Conservation (phyloP, 2,329 filamentous ascomycete species). For the Bimuria novae-zelandiae region DNA sequence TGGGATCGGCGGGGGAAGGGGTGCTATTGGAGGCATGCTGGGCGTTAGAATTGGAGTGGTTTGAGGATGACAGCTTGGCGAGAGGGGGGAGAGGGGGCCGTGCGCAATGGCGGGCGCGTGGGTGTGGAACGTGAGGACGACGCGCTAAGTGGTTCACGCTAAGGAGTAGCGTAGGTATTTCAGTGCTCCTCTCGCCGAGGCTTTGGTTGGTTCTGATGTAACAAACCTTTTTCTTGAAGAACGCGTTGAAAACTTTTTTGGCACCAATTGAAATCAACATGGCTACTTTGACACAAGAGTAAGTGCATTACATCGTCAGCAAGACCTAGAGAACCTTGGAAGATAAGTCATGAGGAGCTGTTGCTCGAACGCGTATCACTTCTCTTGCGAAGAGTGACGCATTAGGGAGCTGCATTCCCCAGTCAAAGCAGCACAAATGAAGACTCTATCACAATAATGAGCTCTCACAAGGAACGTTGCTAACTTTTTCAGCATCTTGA, state of each 20-base stretch:
- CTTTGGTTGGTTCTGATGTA: too few relatives aligned
- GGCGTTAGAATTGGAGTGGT: not conserved
- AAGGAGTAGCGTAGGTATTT: not conserved
- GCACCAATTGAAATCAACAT: not conserved
- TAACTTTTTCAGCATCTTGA: constrained; percentile 4
- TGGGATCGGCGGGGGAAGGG: not conserved
- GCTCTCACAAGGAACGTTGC: not conserved
- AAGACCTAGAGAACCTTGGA: too few relatives aligned
- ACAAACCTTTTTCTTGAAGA: too few relatives aligned
- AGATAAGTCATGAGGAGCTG: too few relatives aligned
- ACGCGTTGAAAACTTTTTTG: too few relatives aligned
- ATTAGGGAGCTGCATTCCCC: not conserved
- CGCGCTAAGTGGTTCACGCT: not conserved
- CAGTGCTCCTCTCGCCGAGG: too few relatives aligned
- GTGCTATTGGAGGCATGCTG: constrained; percentile 2
- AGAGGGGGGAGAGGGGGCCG: constrained; percentile 1
- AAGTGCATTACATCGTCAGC: too few relatives aligned
- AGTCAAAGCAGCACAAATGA: too few relatives aligned
- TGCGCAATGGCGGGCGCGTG: not conserved
- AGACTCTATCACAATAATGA: too few relatives aligned
- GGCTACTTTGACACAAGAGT: not conserved
- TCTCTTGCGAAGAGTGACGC: not conserved
- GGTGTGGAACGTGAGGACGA: not conserved
- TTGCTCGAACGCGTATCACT: not conserved
- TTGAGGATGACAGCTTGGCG: constrained; percentile 7